Evolutionary conservation across 2,329 filamentous ascomycete species (phyloP), one percentile per base, ranked within the genome.

Genomic region (Verticillium isaacii): DNA sequence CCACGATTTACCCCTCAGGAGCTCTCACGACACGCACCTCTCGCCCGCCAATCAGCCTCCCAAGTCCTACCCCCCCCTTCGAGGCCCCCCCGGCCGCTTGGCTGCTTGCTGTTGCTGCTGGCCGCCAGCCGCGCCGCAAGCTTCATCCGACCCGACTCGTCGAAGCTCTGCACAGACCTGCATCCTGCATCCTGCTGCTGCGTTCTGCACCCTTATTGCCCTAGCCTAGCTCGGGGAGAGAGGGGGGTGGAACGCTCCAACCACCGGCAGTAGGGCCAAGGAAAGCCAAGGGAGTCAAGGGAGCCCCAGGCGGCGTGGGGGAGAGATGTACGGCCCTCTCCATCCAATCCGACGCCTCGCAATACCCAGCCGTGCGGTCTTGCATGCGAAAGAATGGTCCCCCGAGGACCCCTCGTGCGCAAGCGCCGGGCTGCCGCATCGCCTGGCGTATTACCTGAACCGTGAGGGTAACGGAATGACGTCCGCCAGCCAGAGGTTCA

Each of bases 401-500:
- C 45, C 45, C 45, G 9, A 52, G 45, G 45, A 52, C 45, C 45
- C 39, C 45, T 52, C 19, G 19, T 52, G 45, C 25, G 54, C 25
- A 34, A 57, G n/a, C 57, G 37, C 41, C 57, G 19, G n/a, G 29
- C 17, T 52, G 19, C 45, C 8, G 45, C 45, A 52, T 52, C 23
- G 9, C 45, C 45, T 52, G 19, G n/a, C 1, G 3, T 25, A 54
- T 64, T 65, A 65, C 64, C 62, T 61, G 61, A 65, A 63, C 61
- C 41, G 37, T 60, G 23, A 63, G 63, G 34, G 64, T 65, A 65
- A 65, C 50, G 61, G 54, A 62, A 52, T 52, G 45, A 52, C 45
- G 45, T 52, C 45, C 45, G 45, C 45, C 45, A 52, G 45, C 45
- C 45, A 52, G 45, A 52, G 45, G 19, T 11, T n/a, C n/a, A 52